Evolutionary conservation across 176 grass and related monocot genomes (phyloP).

Genomic region (Rhynchospora tenuis): DNA sequence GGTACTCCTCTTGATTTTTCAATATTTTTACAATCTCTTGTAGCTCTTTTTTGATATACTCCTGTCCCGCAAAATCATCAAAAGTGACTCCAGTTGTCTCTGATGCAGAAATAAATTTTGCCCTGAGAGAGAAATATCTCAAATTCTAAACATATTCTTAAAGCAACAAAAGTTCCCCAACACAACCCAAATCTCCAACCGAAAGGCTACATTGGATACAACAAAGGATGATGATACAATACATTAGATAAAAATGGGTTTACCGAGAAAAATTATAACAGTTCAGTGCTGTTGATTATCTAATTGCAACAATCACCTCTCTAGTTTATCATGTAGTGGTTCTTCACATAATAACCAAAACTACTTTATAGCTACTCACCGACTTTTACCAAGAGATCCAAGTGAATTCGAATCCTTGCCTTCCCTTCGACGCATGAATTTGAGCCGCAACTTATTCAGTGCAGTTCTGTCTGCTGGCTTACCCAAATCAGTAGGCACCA

Average conservation of each 20-base stretch:
- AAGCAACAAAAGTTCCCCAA: neutral
- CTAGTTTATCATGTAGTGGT: neutral
- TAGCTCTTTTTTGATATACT: constrained; percentile 89
- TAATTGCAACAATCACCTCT: neutral
- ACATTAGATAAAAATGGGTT: too few species aligned
- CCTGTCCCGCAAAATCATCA: constrained; percentile 60
- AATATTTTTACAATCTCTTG: constrained; percentile 87
- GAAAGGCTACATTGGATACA: neutral
- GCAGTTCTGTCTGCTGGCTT: neutral
- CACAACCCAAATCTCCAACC: neutral
- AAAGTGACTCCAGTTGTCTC: constrained; percentile 4
- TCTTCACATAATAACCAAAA: neutral
- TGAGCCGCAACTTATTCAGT: neutral
- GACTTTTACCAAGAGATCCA: neutral
- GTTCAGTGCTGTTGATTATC: neutral
- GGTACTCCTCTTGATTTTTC: constrained; percentile 63
- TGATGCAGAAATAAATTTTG: too few species aligned
- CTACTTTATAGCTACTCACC: neutral
- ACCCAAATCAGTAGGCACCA: neutral
- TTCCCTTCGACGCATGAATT: neutral
- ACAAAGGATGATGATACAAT: too few species aligned
- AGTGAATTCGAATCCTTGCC: neutral
- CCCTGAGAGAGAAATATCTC: neutral
- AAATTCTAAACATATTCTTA: neutral
- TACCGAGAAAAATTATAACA: neutral